Evolutionary conservation across 2,329 filamentous ascomycete species (phyloP), one percentile per base, ranked within the genome.

Genomic region (Colletotrichum sidae): DNA sequence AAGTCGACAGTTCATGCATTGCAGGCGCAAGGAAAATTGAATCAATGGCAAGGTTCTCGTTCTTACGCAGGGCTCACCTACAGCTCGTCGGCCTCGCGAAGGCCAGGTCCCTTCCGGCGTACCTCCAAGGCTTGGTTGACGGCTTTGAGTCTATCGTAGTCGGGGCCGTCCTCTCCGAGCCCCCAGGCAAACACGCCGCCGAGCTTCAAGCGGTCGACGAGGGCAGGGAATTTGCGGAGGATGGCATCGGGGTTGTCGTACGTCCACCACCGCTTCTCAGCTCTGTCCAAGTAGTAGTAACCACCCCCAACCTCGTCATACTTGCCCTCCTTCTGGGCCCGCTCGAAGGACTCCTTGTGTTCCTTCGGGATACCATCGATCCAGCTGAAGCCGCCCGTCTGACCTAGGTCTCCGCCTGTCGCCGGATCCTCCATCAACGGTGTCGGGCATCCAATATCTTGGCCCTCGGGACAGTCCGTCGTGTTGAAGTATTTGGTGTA

Each of bases 121-220:
- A 66, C 5, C 37, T 45, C 67, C 52, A 78, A 45, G 6, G 71
- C 72, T 8, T 72, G 55, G 56, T 69, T 72, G 25, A 78, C 69
- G 4, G 78, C 78, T 39, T 68, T 68, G 10, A 85, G 72, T 59
- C 81, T 81, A 17, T 72, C 69, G 64, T 81, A 86, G 3, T 70
- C 58, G 1, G 80, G 78, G 2, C 80, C 83, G 64, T 93, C 91
- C 76, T 93, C 90, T 2, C 89, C 91, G 63, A 93, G 72, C 17
- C 88, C 90, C 91, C 90, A 93, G 1, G 90, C 90, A 83, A 93
- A 92, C 5, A 92, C 86, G 13, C 92, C 91, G 1, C 91, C 90
- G 0, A 93, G 74, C 1, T 79, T 75, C 72, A 84, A 83, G 38
- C 80, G 79, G 37, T 81, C 77, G 3, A 92, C 81, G 41, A 94